phyloP scores from a whole-genome alignment of 257 asterid species.

The Schizonepeta tenuifolia region DNA sequence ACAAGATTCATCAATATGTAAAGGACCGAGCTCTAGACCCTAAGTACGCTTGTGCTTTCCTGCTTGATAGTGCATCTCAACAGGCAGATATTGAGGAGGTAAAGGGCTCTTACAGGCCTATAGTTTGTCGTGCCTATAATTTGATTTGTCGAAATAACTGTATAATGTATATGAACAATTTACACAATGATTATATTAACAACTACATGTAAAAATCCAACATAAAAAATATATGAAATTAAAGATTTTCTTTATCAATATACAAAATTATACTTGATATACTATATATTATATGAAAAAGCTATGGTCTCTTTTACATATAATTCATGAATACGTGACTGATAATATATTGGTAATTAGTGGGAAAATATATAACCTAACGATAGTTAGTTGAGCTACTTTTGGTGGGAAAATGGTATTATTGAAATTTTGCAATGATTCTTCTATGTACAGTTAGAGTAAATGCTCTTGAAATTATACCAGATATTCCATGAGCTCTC shows the following conservation, averaged over 20 bases:
- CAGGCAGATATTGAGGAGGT: conserved; percentile 76
- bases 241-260: background rate
- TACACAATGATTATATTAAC: background rate
- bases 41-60: conserved; percentile 88
- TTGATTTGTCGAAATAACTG: background rate
- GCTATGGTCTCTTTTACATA: background rate
- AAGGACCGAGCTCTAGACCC: conserved; percentile 92
- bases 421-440: background rate
- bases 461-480: background rate
- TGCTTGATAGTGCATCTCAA: conserved; percentile 66
- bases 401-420: background rate
- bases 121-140: conserved; percentile 3
- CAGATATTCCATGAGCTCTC: conserved; percentile 5
- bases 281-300: background rate
- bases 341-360: background rate
- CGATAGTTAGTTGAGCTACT: background rate
- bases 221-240: background rate
- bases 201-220: background rate
- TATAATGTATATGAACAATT: background rate
- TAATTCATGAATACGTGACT: background rate
- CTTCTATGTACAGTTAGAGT: background rate
- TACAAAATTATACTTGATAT: background rate
- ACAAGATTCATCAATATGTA: conserved; percentile 86
- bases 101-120: conserved; percentile 30
- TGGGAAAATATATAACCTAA: background rate